Evolutionary conservation across 2,329 filamentous ascomycete genomes (phyloP), one percentile per base, ranked within the genome.

Genomic region (Alternaria sp.): DNA sequence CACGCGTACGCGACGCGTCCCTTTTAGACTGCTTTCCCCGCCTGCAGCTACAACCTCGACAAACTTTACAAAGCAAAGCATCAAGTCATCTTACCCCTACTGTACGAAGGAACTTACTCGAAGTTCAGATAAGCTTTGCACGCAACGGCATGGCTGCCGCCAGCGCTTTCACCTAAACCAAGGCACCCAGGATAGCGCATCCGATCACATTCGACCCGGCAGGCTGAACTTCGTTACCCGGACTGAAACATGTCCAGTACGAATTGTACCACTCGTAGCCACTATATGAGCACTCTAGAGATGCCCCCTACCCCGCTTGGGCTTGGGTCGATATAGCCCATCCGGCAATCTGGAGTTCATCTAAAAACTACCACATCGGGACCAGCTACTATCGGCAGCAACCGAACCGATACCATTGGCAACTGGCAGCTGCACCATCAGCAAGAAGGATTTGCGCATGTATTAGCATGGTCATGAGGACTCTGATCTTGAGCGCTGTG

Each of bases 271-370:
- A 46, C 44, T 4, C 28, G 13, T 19, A 9, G 4, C 5, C 26
- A 17, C 15, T 11, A 65, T 50, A 44, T 55, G 28, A 32, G 44
- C 50, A 30, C 26, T 30, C 11, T 30, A 50, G 2, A 13, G 2
- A 50, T 30, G n/a, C n/a, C 26, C n/a, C 47, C n/a, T 50, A 50
- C 47, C 25, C 47, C 47, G 26, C 47, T 30, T 50, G 26, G 25
- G 47, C 26, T 30, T 50, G 11, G 47, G 47, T 50, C 47, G 25
- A 50, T 2, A 28, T 54, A 17, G 32, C 54, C 59, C 62, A 53
- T 57, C 51, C 55, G 59, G 44, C 63, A 62, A 28, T 62, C 45
- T 63, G 47, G 53, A 28, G 36, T 60, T 59, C 57, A 65, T 62
- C 50, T 62, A 65, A 54, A 44, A 4, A 49, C 25, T 53, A 40